These are phyloP conservation scores for Fusarium nisikadoi DNA, from an alignment of 2,329 filamentous ascomycete species.

Conservation along the genomic window DNA sequence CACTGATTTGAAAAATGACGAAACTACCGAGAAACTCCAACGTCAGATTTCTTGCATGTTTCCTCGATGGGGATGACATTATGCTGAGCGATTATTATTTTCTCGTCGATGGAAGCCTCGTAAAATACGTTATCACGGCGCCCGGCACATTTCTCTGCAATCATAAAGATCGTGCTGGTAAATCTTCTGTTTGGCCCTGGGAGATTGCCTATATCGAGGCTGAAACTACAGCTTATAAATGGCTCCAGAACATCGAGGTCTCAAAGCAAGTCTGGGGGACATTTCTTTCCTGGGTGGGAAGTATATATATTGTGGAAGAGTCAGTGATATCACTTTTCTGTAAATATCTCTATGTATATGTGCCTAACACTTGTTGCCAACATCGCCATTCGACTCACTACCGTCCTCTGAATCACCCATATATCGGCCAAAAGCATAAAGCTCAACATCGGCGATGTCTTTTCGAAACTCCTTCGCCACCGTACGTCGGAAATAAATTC, in stretches of 20 bases:
- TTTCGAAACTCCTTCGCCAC: conserved; percentile 37
- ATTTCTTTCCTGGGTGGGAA: conserved; percentile 4
- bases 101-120: conserved; percentile 37
- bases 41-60: conserved; percentile 42
- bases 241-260: conserved; percentile 35
- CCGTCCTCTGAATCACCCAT: conserved; percentile 19
- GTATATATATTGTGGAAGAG: background rate
- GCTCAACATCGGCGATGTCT: conserved; percentile 37
- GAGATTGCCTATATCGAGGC: conserved; percentile 38
- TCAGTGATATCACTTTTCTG: background rate
- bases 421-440: conserved; percentile 32
- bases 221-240: conserved; percentile 45
- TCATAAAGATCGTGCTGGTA: conserved; percentile 38
- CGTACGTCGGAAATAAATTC: conserved; percentile 60
- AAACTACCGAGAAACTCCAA: conserved; percentile 4
- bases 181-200: conserved; percentile 44
- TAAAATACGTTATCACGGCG: conserved; percentile 42
- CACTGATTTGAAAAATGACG: background rate
- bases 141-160: conserved; percentile 36
- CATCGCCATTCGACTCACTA: conserved; percentile 20
- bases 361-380: conserved; percentile 9
- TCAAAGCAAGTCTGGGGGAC: conserved; percentile 22
- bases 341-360: background rate
- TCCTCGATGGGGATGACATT: conserved; percentile 38
- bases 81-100: conserved; percentile 45